Base-by-base conservation (phyloP, 306 rosid genomes). In the Pueraria montana region DNA sequence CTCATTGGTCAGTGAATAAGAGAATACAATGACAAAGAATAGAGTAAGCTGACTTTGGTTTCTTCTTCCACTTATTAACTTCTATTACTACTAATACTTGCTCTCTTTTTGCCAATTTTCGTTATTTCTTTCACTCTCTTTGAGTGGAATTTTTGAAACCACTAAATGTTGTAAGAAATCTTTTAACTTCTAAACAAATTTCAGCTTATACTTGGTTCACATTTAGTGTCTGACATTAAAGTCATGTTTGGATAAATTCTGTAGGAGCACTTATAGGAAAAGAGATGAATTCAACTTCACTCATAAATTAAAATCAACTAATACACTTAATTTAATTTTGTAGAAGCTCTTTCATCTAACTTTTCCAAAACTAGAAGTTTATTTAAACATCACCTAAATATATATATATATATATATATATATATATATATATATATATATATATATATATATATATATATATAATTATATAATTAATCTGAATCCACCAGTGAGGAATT, bases 1-100 rank as follows among this genome's bases (percentile, higher is more conserved):
- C 64, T 69, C n/a, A 50, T 52, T 45, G 53, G 50, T 83, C 11
- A 83, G 63, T 30, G 53, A 79, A 70, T 14, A 21, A 53, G 45
- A 45, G 12, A 55, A 63, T 23, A 63, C 45, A 6, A 72, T 36
- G 6, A 58, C 48, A 26, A 46, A 18, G 10, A 79, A 42, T 66
- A 18, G 14, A 80, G 53, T 36, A 80, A 84, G 17, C 3, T 20
- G 17, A 30, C 27, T 8, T 43, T 55, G 65, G 38, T 76, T 76
- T 80, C 63, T 45, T 70, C 38, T 42, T 38, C 23, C 26, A 62
- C 68, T 14, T 62, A 27, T 6, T 27, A 27, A 34, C 80, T 87
- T 17, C 74, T 13, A 17, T 11, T 12, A 14, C 55, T 17, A n/a
- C 26, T 59, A 14, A 10, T 26, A 30, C 20, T 63, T 30, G 5